Evolutionary conservation across 345 rosid species (phyloP), one percentile per base, ranked within the genome.

Genomic region (Capsella bursapastoris): DNA sequence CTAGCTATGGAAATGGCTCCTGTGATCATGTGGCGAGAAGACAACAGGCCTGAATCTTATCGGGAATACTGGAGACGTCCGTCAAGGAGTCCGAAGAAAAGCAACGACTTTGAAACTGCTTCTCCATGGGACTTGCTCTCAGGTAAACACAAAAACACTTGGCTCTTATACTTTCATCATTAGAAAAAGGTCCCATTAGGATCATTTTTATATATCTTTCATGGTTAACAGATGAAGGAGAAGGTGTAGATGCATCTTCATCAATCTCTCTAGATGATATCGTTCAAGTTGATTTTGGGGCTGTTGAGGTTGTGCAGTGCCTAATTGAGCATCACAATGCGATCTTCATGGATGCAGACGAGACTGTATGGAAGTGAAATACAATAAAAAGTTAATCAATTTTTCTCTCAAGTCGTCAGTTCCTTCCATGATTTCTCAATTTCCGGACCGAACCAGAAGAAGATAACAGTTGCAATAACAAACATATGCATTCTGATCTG

Each of bases 1-100:
- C 85, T 94, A 83, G 94, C 97, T 35, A 72, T 86, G 93, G 98
- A 90, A 72, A 88, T 88, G 83, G 89, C 96, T 63, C 93, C 97
- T 6, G 81, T 94, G 66, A 83, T 94, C 55, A 88, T 94, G 96
- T 94, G 98, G 98, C 84, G 76, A 79, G 85, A 86, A 64, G 95
- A 78, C 68, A 79, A 64, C 52, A 83, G 81, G 66, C 93, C 95
- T 12, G 97, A 91, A 69, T 77, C 73, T 47, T 89, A 86, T 66
- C 69, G 81, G 59, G 88, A 87, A 78, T 91, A 87, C 45, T 91
- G 97, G 97, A 88, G 77, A 78, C 82, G 81, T 22, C 78, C 83
- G 15, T 70, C 81, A 4, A 83, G 77, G 83, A 81, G 78, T 84
- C 80, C 86, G 70, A 84, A 83, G 78, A 86, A 77, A 38, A 82